Conservation (phyloP, 2,329 filamentous ascomycete species). For the Aphanoascus verrucosus region DNA sequence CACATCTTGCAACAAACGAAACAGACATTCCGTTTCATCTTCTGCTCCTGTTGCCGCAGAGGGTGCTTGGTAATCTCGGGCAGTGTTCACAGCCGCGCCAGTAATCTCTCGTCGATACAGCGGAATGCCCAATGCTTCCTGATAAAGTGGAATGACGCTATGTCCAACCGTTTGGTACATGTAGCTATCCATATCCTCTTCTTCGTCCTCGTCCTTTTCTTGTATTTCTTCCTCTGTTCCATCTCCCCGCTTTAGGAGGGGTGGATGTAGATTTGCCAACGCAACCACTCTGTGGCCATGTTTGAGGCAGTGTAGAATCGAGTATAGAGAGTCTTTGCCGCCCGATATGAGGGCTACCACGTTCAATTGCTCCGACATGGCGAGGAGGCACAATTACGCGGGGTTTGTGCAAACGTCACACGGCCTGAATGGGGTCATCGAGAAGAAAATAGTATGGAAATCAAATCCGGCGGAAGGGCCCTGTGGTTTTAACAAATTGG, state of each 20-base stretch:
- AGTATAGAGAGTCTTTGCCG: constrained; percentile 94
- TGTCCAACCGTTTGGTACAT: constrained; percentile 99
- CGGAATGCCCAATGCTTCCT: constrained; percentile 64
- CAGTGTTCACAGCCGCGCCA: constrained; percentile 59
- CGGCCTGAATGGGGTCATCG: too few species aligned
- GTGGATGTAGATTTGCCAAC: constrained; percentile 76
- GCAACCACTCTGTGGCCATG: constrained; percentile 80
- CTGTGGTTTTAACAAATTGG: neutral
- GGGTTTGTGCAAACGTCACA: too few species aligned
- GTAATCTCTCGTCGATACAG: constrained; percentile 70
- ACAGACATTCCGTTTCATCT: constrained; percentile 83
- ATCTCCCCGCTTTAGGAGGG: constrained; percentile 13
- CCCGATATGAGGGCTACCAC: constrained; percentile 91
- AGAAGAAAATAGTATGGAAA: too few species aligned
- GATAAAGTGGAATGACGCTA: constrained; percentile 73
- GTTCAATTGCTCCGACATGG: constrained; percentile 38
- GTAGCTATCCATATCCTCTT: constrained; percentile 79
- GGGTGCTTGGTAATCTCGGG: constrained; percentile 55
- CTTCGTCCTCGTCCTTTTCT: constrained; percentile 29
- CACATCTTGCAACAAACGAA: constrained; percentile 61
- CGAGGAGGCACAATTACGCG: too few species aligned
- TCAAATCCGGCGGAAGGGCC: neutral
- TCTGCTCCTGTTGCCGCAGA: constrained; percentile 15
- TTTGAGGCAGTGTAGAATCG: constrained; percentile 74
- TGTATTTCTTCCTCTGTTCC: constrained; percentile 25